Base-by-base conservation (phyloP, 768 basidiomycete species). In the Mycena vitilis region DNA sequence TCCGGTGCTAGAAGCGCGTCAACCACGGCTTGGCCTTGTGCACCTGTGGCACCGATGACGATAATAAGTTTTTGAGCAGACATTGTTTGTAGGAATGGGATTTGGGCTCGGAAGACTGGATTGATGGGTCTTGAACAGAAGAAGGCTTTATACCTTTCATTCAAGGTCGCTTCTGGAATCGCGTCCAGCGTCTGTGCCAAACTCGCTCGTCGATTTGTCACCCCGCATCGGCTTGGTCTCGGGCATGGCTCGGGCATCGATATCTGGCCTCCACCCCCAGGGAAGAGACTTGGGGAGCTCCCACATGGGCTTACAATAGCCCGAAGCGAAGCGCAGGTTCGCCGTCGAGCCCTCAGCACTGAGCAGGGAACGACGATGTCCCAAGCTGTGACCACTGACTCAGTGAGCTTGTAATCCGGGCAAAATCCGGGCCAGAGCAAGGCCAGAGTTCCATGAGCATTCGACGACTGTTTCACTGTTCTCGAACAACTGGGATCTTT, bases 41-140 rank as follows among this genome's bases (percentile, higher is more conserved):
- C 83, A 63, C 84, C 84, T 38, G 84, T 84, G 7, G 81, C 84
- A n/a, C 84, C 84, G 48, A 85, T 79, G 45, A 84, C 81, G 53
- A 83, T 76, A 63, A 85, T 81, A 55, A 81, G 70, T 73, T 81
- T 84, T n/a, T 30, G 49, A 18, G 58, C 22, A 16, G 58, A 47
- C 57, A 59, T 59, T 38, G 37, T 56, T 5, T 20, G n/a, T 40
- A 16, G 22, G 18, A 23, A 49, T 22, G 2, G 11, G 13, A 18
- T 6, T 45, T 45, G 44, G 44, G 20, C 18, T 45, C 2, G 40
- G 15, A 15, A 8, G 2, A 2, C 18, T 47, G 8, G n/a, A n/a
- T n/a, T n/a, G 47, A 52, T 30, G 15, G n/a, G 5, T 23, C 25
- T 25, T 3, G 48, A 49, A 22, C 22, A 8, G 48, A 23, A 5